Conservation (phyloP, 805 yeast genomes). For the Yarrowia porcina region DNA sequence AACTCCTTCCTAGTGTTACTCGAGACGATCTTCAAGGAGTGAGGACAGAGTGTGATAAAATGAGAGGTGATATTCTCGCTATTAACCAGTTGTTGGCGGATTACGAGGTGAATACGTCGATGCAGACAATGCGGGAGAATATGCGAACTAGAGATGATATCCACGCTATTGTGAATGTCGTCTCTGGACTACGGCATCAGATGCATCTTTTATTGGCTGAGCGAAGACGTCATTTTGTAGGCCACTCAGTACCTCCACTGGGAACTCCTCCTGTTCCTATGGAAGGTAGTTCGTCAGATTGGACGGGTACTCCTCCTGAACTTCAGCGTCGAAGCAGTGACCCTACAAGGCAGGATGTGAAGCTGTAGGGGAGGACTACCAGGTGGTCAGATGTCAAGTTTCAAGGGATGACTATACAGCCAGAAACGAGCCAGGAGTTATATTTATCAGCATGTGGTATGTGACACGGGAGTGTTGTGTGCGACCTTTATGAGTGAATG, state of each 20-base stretch:
- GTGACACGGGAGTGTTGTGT: not conserved
- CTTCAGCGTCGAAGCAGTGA: constrained; percentile 24
- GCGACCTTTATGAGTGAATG: constrained; percentile 1
- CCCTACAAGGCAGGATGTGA: constrained; percentile 28
- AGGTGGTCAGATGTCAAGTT: too few relatives aligned
- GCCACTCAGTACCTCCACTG: not conserved
- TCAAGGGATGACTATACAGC: too few relatives aligned
- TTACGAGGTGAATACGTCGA: constrained; percentile 37
- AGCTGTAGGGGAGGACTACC: too few relatives aligned
- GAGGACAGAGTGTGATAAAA: constrained; percentile 37
- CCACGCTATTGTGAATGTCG: constrained; percentile 34
- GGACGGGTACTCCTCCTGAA: not conserved
- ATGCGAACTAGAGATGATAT: constrained; percentile 38
- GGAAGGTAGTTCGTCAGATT: constrained; percentile 1
- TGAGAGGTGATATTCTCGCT: constrained; percentile 39
- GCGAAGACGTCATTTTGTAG: constrained; percentile 31
- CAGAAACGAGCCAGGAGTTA: too few relatives aligned
- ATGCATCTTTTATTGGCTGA: constrained; percentile 37
- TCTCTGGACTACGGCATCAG: constrained; percentile 41
- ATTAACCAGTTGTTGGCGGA: constrained; percentile 36
- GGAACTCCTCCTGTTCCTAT: not conserved
- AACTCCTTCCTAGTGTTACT: constrained; percentile 30
- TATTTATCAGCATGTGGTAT: constrained; percentile 1
- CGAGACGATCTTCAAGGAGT: constrained; percentile 28
- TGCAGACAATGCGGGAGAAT: constrained; percentile 39